Percentiles rank a stretch among this genome's conserved stretches.
Conservation (phyloP, 106 monocot genomes). For the Allium sativum region DNA sequence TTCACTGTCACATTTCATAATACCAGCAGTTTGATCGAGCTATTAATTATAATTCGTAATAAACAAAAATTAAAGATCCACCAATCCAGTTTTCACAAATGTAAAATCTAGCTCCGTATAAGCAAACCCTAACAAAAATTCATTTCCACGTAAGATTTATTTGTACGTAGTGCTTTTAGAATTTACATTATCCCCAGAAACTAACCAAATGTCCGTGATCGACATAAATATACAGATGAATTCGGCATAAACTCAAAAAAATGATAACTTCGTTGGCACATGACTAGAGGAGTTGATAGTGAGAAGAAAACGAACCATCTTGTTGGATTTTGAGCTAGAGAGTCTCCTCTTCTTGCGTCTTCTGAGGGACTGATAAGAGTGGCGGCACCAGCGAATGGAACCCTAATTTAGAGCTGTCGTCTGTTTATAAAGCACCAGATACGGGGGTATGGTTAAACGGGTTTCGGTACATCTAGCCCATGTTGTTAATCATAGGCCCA, state of each 20-base stretch:
- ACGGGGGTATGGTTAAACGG: no score
- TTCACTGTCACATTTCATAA: no score
- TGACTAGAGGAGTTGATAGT: neutral
- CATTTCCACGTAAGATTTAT: no score
- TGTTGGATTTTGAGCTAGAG: neutral
- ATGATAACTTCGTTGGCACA: neutral
- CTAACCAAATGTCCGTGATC: neutral
- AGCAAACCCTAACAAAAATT: no score
- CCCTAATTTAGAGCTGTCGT: neutral
- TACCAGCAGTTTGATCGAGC: no score
- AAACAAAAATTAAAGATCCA: no score
- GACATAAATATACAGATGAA: neutral
- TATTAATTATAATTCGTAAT: no score
- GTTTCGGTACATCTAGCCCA: no score
- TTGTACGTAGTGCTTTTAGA: no score
- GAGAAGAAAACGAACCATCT: constrained; percentile 1
- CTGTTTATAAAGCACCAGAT: neutral
- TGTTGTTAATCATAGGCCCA: no score
- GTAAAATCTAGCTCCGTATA: no score
- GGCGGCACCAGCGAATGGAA: neutral
- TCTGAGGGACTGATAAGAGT: neutral
- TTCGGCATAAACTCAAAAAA: neutral
- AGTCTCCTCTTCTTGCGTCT: neutral
- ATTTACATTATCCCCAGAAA: neutral
- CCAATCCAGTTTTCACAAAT: no score